Evolutionary conservation across 75 land plant genomes (phyloP).

Genomic region (Ceratopteris richardii): DNA sequence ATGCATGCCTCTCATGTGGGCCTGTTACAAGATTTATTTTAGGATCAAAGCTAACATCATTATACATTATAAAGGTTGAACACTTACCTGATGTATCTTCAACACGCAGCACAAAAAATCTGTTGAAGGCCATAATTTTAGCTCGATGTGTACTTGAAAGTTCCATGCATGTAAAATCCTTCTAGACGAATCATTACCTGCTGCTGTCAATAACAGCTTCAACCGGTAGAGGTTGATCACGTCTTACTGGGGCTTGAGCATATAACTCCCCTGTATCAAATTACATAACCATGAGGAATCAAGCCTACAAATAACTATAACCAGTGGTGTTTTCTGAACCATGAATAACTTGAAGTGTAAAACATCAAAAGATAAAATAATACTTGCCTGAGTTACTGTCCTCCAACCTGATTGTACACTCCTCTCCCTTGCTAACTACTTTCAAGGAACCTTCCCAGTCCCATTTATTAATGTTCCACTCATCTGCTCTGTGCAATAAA

Average conservation of each 20-base stretch:
- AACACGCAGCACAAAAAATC: constrained; percentile 87
- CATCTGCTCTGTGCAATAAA: constrained; percentile 73
- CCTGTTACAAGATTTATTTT: constrained; percentile 28
- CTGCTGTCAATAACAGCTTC: constrained; percentile 97
- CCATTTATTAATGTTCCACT: constrained; percentile 99
- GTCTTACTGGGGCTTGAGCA: constrained; percentile 85
- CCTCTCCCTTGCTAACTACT: constrained; percentile 86
- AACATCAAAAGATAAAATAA: too few species aligned
- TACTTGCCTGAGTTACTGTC: constrained; percentile 67
- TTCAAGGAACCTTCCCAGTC: constrained; percentile 86
- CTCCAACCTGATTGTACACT: constrained; percentile 84
- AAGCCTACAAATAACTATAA: background rate
- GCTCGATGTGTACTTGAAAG: background rate
- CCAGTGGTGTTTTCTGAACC: background rate
- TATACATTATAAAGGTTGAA: background rate
- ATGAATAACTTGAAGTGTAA: too few species aligned
- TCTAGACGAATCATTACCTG: constrained; percentile 47
- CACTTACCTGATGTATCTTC: constrained; percentile 82
- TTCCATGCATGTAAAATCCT: background rate
- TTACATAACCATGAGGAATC: background rate
- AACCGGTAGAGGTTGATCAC: constrained; percentile 86
- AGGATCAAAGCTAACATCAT: background rate
- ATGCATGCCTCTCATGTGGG: constrained; percentile 81
- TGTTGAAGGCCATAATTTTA: constrained; percentile 23
- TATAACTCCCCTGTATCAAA: constrained; percentile 71